Conservation (phyloP, 345 rosid species). For the Arabidopsis suecica region DNA sequence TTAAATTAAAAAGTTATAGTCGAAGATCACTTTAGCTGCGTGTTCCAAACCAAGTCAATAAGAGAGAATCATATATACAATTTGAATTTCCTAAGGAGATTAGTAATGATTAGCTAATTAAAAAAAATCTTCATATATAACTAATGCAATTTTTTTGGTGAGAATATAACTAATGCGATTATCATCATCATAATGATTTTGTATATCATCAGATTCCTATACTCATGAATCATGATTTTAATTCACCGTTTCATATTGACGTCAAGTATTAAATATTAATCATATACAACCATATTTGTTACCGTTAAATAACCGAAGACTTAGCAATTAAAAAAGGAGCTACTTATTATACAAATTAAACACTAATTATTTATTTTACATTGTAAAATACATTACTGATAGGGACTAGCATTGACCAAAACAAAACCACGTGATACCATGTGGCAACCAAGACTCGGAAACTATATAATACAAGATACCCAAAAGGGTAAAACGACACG, state of each 20-base stretch:
- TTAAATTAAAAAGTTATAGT: too few relatives aligned
- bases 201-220: neutral
- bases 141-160: too few relatives aligned
- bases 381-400: slow-evolving; percentile 16
- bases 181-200: neutral
- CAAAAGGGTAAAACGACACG: slow-evolving; percentile 3
- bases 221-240: neutral
- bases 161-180: neutral
- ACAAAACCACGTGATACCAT: neutral
- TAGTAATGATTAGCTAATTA: neutral
- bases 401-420: neutral
- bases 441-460: neutral
- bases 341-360: neutral
- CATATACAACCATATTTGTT: neutral
- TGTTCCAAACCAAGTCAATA: too few relatives aligned
- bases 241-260: neutral
- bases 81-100: too few relatives aligned
- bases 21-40: too few relatives aligned
- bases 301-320: neutral
- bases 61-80: too few relatives aligned
- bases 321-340: neutral
- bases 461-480: neutral
- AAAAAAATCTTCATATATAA: neutral
- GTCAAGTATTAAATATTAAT: neutral
- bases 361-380: neutral